Evolutionary conservation across 176 grass and related monocot species (phyloP).

Genomic region (Oryza officinalis): DNA sequence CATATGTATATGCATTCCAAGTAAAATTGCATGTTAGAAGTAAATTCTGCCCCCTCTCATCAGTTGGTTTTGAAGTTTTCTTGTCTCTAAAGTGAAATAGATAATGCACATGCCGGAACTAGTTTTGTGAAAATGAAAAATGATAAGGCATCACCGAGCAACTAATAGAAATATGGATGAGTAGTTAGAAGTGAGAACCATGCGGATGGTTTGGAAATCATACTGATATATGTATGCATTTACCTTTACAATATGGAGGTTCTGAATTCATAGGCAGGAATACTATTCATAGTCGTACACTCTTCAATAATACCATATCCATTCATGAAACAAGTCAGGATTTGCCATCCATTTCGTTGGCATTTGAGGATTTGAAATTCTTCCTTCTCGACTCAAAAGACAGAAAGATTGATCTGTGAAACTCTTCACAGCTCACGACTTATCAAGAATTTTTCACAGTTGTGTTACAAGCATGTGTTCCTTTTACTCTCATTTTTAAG

Average conservation of each 20-base stretch:
- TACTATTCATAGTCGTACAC: not conserved
- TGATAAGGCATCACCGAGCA: not conserved
- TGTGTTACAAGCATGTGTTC: not conserved
- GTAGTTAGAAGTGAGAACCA: not conserved
- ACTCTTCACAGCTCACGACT: not conserved
- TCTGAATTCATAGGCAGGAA: not conserved
- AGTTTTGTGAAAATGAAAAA: not conserved
- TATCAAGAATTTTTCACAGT: not conserved
- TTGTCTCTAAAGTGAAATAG: not conserved
- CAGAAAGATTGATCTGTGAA: not conserved
- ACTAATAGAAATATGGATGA: not conserved
- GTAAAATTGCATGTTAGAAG: conserved; percentile 17
- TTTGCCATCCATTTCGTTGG: not conserved
- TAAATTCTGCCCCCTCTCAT: not conserved
- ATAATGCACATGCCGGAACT: conserved; percentile 20
- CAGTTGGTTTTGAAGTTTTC: not conserved
- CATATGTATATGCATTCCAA: not conserved
- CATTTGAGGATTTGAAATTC: not conserved
- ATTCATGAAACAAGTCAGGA: not conserved
- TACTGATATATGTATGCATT: not conserved
- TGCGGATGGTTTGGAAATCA: not conserved
- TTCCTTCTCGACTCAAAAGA: not conserved
- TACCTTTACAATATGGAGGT: not conserved
- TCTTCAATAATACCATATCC: not conserved
- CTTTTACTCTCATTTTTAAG: not conserved